Conservation (phyloP, 2,329 filamentous ascomycete genomes). For the Colletotrichum echinochloae region DNA sequence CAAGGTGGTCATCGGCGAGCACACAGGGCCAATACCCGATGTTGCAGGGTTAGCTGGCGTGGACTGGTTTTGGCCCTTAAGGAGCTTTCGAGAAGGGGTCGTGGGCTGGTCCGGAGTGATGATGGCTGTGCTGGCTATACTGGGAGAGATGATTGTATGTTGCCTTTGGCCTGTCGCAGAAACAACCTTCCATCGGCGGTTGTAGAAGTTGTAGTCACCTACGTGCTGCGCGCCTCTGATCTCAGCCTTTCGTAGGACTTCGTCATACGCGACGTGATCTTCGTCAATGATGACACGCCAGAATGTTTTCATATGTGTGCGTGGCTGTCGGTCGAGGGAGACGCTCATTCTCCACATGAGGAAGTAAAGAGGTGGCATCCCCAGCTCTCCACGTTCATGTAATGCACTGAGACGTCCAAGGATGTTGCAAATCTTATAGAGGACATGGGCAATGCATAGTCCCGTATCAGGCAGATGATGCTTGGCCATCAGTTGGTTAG, state of each 20-base stretch:
- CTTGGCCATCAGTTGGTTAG: slow-evolving; percentile 53
- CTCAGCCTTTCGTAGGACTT: slow-evolving; percentile 20
- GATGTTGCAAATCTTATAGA: slow-evolving; percentile 52
- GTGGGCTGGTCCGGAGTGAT: background rate
- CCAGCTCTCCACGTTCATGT: slow-evolving; percentile 43
- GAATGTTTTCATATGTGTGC: slow-evolving; percentile 1
- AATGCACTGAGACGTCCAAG: slow-evolving; percentile 49
- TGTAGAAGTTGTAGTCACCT: slow-evolving; percentile 29
- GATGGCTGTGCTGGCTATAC: too few species aligned
- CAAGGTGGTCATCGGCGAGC: background rate
- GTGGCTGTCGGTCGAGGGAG: slow-evolving; percentile 17
- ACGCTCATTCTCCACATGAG: slow-evolving; percentile 50
- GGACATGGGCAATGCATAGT: slow-evolving; percentile 50
- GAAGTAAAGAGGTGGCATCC: slow-evolving; percentile 55
- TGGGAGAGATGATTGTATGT: too few species aligned
- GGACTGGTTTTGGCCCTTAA: background rate
- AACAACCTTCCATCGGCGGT: background rate
- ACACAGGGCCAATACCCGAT: background rate
- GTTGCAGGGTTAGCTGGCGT: background rate
- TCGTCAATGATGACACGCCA: slow-evolving; percentile 17
- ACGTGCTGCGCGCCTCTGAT: slow-evolving; percentile 30
- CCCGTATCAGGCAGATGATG: slow-evolving; percentile 48
- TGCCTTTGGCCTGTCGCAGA: background rate
- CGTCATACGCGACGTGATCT: slow-evolving; percentile 16
- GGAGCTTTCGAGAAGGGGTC: background rate